Conservation (phyloP, 1,139 yeast genomes). For the Geotrichum cucujoidarum region DNA sequence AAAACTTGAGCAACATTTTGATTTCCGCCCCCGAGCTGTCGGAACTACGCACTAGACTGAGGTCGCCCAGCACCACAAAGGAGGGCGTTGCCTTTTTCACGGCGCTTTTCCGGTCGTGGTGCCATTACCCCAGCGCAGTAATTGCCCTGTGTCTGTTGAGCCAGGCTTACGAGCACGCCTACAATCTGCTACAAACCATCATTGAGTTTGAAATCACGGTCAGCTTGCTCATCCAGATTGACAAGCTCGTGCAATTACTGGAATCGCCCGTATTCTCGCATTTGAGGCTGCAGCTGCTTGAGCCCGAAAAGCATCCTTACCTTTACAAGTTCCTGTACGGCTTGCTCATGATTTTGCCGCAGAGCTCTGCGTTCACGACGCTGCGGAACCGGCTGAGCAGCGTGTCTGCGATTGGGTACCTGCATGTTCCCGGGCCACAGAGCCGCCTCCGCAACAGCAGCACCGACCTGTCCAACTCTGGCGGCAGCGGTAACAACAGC, state of each 20-base stretch:
- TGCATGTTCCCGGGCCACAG: conserved; percentile 29
- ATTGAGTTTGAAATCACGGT: conserved; percentile 73
- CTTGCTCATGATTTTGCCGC: conserved; percentile 88
- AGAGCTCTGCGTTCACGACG: conserved; percentile 83
- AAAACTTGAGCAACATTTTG: conserved; percentile 78
- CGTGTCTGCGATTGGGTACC: conserved; percentile 41
- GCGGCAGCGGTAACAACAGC: not conserved
- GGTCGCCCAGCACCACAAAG: conserved; percentile 43
- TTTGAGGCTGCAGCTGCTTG: conserved; percentile 77
- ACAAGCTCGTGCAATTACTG: conserved; percentile 69
- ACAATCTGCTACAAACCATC: conserved; percentile 65
- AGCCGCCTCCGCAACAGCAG: conserved; percentile 1
- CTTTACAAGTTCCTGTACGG: conserved; percentile 88
- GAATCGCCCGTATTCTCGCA: conserved; percentile 90
- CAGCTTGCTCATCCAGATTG: conserved; percentile 68
- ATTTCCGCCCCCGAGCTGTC: conserved; percentile 83
- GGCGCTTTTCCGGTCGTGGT: conserved; percentile 83
- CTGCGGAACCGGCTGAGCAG: conserved; percentile 71
- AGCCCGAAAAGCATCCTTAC: conserved; percentile 78
- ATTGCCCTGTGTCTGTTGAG: conserved; percentile 80
- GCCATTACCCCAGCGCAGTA: conserved; percentile 86
- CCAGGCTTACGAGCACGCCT: conserved; percentile 86
- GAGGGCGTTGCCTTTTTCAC: conserved; percentile 74
- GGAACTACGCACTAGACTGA: conserved; percentile 62
- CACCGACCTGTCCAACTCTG: not conserved